These are phyloP conservation scores for Anethum foeniculum DNA, from an alignment of 140 eudicot genomes.

Conservation along the genomic window DNA sequence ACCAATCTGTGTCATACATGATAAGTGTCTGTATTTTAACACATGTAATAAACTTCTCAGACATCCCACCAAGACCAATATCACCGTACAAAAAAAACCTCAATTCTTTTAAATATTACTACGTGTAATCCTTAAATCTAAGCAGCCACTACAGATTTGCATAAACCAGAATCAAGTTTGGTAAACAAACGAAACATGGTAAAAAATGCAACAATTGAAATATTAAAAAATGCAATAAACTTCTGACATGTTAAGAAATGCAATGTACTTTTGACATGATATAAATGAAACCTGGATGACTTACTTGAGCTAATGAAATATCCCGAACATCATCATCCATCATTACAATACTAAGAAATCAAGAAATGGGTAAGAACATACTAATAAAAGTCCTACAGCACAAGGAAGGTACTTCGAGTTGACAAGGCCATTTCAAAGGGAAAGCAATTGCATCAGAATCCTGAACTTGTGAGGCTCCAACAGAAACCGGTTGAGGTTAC, in stretches of 20 bases:
- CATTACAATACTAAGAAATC: neutral
- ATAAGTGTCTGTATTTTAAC: neutral
- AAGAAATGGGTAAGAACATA: neutral
- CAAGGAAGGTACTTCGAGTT: neutral
- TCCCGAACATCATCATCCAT: neutral
- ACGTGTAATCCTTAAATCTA: neutral
- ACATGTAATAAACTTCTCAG: neutral
- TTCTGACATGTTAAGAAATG: neutral
- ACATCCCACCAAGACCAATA: neutral
- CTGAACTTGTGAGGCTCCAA: neutral
- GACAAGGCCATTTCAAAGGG: neutral
- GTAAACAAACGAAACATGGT: neutral
- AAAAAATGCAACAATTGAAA: neutral
- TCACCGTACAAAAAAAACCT: neutral
- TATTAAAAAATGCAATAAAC: too few relatives aligned
- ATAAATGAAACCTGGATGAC: neutral
- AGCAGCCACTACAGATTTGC: neutral
- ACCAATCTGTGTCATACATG: neutral
- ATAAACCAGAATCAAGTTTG: neutral
- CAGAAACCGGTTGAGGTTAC: neutral
- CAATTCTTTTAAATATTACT: neutral
- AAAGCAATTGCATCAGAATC: neutral
- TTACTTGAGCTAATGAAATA: neutral
- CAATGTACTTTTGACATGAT: neutral
- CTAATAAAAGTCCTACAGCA: neutral